Evolutionary conservation across 78 protist genomes (phyloP), one percentile per base, ranked within the genome.

Genomic region (Isochrysis galbana): DNA sequence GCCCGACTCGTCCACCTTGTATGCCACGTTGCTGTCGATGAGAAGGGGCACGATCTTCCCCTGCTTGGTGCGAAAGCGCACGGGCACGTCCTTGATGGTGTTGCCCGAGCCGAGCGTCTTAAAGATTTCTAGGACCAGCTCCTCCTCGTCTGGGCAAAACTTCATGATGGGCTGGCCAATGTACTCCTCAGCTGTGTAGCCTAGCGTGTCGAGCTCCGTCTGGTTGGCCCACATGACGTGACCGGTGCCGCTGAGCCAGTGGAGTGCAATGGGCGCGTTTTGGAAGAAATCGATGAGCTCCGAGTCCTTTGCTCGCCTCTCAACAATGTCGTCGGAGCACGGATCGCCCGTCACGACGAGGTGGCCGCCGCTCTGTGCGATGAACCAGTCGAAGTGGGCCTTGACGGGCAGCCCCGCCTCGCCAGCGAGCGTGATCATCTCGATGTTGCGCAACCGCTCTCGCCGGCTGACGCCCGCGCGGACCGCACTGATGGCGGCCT

Each of bases 121-220:
- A 46, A 90, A 90, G 69, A 90, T 90, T 70, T 90, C 92, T 1
- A 90, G 92, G 38, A 90, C 92, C 29, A 70, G 14, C 72, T 44
- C 67, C 36, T 46, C 45, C 87, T 90, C 92, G 70, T 90, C 92
- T 0, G 92, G 92, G 87, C 92, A 90, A 69, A 90, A 90, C n/a
- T 90, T 90, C 92, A 90, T 90, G 61, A 90, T 90, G 38, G 92
- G 92, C 69, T 90, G 86, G 29, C 92, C 92, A 34, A 90, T 72
- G 87, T 90, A 90, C 47, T 90, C 92, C 70, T 90, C 92, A 0
- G 72, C 72, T 0, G 87, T 72, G 87, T 90, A 90, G 19, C 92
- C 92, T 45, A 90, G 87, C 23, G 34, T 29, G 46, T 72, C 38
- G 48, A 90, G 36, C 69, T 90, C 92, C 45, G 92, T 90, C 55